A percentile compares a stretch with the other conserved stretches of the same genome.
Evolutionary conservation across 345 rosid genomes (phyloP).

Genomic region (Eutrema heterophyllum): DNA sequence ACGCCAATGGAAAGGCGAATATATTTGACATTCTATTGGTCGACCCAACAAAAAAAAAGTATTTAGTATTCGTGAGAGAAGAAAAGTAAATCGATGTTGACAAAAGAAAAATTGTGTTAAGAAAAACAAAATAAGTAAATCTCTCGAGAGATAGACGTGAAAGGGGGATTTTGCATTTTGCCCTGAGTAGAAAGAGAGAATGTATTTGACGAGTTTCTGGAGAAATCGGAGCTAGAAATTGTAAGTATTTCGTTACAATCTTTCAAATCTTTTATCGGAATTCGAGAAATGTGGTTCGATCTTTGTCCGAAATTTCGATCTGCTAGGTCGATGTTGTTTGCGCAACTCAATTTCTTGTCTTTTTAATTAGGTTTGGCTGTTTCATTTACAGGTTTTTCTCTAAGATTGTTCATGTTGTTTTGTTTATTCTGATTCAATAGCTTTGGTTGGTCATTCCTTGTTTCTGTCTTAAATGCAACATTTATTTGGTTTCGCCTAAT

Average conservation of each 20-base stretch:
- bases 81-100: slow-evolving; percentile 9
- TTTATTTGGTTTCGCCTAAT: slow-evolving; percentile 12
- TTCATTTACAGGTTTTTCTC: neutral
- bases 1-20: slow-evolving; percentile 14
- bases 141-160: slow-evolving; percentile 16
- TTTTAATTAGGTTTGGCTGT: slow-evolving; percentile 12
- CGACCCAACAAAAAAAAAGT: neutral
- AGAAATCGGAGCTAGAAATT: slow-evolving; percentile 6
- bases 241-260: slow-evolving; percentile 5
- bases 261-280: neutral
- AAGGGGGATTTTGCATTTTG: slow-evolving; percentile 13
- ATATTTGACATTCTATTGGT: slow-evolving; percentile 25
- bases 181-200: slow-evolving; percentile 7
- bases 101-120: neutral
- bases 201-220: slow-evolving; percentile 20
- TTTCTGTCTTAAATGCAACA: slow-evolving; percentile 15
- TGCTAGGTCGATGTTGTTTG: neutral
- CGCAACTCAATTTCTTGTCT: neutral
- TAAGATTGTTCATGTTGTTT: neutral
- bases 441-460: slow-evolving; percentile 3
- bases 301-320: slow-evolving; percentile 13
- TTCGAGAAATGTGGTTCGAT: slow-evolving; percentile 15
- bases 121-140: neutral
- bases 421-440: neutral
- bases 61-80: neutral